These are phyloP conservation scores for Ogataea haglerorum DNA, from an alignment of 805 yeast genomes.

Conservation along the genomic window DNA sequence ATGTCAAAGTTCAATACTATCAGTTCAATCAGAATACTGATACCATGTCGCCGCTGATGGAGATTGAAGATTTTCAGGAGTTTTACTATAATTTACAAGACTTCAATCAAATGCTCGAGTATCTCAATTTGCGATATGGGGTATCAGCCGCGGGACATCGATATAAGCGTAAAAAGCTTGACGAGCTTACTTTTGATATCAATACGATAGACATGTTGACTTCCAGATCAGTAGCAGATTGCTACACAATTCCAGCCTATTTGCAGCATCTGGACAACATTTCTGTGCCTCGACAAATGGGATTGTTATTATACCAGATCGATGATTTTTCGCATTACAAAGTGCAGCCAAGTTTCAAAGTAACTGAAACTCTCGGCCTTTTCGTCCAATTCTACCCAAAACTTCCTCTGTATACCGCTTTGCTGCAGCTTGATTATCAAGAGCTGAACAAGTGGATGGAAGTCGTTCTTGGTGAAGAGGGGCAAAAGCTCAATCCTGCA, in stretches of 20 bases:
- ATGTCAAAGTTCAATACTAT: slow-evolving; percentile 12
- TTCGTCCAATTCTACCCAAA: slow-evolving; percentile 10
- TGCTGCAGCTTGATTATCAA: slow-evolving; percentile 12
- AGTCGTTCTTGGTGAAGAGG: slow-evolving; percentile 3
- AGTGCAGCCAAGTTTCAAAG: slow-evolving; percentile 1
- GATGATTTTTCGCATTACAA: slow-evolving; percentile 5
- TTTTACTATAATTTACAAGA: slow-evolving; percentile 9
- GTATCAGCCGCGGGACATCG: not conserved
- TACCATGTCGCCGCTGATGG: slow-evolving; percentile 1
- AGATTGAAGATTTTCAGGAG: slow-evolving; percentile 5
- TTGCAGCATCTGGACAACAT: slow-evolving; percentile 9
- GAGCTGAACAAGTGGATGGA: slow-evolving; percentile 18
- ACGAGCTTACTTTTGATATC: slow-evolving; percentile 9
- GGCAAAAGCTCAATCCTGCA: slow-evolving; percentile 1
- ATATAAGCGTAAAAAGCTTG: slow-evolving; percentile 13
- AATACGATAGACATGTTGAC: slow-evolving; percentile 12
- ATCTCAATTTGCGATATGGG: slow-evolving; percentile 6
- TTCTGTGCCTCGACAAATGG: slow-evolving; percentile 17
- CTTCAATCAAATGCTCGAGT: slow-evolving; percentile 12
- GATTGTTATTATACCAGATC: slow-evolving; percentile 15
- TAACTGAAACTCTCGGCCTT: slow-evolving; percentile 3
- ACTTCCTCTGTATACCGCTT: slow-evolving; percentile 12
- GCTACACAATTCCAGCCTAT: slow-evolving; percentile 14
- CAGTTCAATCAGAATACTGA: slow-evolving; percentile 5
- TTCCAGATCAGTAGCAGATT: slow-evolving; percentile 8